phyloP scores from a whole-genome alignment of 108 stramenopile species.

The Nitzschia sp. region DNA sequence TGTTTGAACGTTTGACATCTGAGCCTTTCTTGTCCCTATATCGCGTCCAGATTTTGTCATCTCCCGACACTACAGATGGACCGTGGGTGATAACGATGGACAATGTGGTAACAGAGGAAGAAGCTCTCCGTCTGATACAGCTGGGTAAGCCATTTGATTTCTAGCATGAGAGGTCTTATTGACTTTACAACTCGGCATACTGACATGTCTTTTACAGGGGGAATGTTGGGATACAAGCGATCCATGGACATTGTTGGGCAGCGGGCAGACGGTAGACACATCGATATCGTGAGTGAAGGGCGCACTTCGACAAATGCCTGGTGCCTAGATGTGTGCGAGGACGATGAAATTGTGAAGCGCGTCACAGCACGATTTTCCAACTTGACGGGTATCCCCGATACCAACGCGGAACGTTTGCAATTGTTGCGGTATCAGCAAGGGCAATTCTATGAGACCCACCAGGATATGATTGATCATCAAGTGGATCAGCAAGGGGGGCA shows the following conservation, averaged over 20 bases:
- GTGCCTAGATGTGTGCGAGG: conserved; percentile 60
- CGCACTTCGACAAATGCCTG: conserved; percentile 64
- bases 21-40: conserved; percentile 45
- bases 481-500: conserved; percentile 50
- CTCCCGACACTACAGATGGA: conserved; percentile 56
- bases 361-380: conserved; percentile 56
- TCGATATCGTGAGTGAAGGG: conserved; percentile 34
- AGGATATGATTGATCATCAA: conserved; percentile 39
- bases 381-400: conserved; percentile 36
- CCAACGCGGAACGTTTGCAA: conserved; percentile 70
- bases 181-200: too few species aligned
- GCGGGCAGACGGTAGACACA: conserved; percentile 67
- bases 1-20: conserved; percentile 64
- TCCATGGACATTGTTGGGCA: conserved; percentile 72
- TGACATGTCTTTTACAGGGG: too few species aligned
- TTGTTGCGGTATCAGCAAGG: conserved; percentile 34
- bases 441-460: conserved; percentile 39
- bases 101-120: conserved; percentile 73
- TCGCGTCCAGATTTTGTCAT: conserved; percentile 52
- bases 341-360: conserved; percentile 33
- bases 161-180: too few species aligned
- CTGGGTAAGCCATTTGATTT: conserved; percentile 50
- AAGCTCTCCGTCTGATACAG: conserved; percentile 66
- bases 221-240: conserved; percentile 63
- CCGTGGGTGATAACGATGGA: conserved; percentile 88